Evolutionary conservation across 768 basidiomycete species (phyloP).

Genomic region (Rhodosporidiobolus sp.): DNA sequence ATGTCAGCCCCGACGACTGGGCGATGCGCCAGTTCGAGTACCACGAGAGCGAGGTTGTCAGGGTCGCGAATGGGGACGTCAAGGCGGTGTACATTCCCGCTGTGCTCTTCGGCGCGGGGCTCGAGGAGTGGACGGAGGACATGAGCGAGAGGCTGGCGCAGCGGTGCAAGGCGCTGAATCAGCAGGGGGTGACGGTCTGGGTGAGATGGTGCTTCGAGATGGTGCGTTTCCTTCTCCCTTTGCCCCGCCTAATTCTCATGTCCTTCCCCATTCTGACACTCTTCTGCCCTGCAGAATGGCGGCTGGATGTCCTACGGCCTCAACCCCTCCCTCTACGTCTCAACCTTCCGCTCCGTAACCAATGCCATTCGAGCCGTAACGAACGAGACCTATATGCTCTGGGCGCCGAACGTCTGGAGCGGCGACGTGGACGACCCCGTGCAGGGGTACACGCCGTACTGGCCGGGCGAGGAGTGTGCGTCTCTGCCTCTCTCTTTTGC

Average conservation of each 20-base stretch:
- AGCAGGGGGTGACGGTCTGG: constrained; percentile 26
- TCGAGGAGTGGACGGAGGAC: constrained; percentile 33
- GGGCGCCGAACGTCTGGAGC: constrained; percentile 35
- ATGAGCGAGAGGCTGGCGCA: constrained; percentile 23
- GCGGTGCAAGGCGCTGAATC: constrained; percentile 5
- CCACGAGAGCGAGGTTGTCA: constrained; percentile 11
- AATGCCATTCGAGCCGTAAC: constrained; percentile 18
- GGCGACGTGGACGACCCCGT: constrained; percentile 8
- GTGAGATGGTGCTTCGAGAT: constrained; percentile 35
- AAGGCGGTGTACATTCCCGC: constrained; percentile 31
- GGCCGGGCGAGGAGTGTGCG: constrained; percentile 36
- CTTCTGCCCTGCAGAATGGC: constrained; percentile 21
- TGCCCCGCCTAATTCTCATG: not conserved
- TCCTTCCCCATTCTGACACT: not conserved
- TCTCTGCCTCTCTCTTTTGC: not conserved
- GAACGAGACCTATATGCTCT: constrained; percentile 37
- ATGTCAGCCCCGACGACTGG: constrained; percentile 13
- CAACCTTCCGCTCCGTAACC: constrained; percentile 13
- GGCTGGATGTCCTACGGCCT: constrained; percentile 36
- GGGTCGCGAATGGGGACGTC: constrained; percentile 7
- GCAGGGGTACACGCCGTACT: constrained; percentile 35
- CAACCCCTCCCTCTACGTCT: not conserved
- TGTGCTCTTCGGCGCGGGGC: constrained; percentile 8
- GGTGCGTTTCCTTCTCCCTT: constrained; percentile 14
- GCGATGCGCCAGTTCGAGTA: constrained; percentile 17